phyloP scores from a whole-genome alignment of 73 alveolate genomes.

The Tetrahymena thermophila region DNA sequence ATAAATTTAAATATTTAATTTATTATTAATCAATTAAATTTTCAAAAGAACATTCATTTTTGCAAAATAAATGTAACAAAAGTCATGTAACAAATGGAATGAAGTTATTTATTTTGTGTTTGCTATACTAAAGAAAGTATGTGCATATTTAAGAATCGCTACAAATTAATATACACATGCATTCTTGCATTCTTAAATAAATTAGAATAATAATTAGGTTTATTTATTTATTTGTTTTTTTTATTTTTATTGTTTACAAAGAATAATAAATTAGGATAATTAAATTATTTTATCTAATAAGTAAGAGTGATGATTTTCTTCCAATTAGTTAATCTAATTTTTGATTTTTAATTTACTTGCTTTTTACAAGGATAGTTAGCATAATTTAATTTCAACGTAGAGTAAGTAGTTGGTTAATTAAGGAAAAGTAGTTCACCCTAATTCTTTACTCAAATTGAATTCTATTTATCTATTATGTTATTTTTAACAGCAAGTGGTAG shows the following conservation, averaged over 20 bases:
- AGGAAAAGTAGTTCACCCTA: not conserved
- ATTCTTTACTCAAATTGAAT: not conserved
- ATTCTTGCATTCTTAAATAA: not conserved
- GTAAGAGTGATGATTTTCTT: not conserved
- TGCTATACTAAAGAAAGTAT: not conserved
- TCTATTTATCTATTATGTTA: no score
- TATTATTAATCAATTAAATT: no score
- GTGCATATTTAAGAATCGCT: not conserved
- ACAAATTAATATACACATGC: not conserved
- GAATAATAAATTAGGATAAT: not conserved
- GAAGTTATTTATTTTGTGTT: not conserved
- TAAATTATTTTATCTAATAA: not conserved
- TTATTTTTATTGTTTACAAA: not conserved
- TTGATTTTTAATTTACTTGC: not conserved
- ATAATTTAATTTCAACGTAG: not conserved
- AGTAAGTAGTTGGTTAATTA: not conserved
- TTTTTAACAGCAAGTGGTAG: not conserved
- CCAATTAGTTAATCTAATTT: not conserved
- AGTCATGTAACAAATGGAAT: no score
- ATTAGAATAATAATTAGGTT: not conserved
- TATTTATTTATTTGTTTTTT: not conserved
- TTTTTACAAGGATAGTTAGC: not conserved
- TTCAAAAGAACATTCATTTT: no score
- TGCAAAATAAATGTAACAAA: no score
- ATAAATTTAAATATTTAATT: no score